Percentiles rank a stretch among this genome's conserved stretches.
Evolutionary conservation across 352 stramenopile species (phyloP).

Genomic region (Globisporangium spiculum): DNA sequence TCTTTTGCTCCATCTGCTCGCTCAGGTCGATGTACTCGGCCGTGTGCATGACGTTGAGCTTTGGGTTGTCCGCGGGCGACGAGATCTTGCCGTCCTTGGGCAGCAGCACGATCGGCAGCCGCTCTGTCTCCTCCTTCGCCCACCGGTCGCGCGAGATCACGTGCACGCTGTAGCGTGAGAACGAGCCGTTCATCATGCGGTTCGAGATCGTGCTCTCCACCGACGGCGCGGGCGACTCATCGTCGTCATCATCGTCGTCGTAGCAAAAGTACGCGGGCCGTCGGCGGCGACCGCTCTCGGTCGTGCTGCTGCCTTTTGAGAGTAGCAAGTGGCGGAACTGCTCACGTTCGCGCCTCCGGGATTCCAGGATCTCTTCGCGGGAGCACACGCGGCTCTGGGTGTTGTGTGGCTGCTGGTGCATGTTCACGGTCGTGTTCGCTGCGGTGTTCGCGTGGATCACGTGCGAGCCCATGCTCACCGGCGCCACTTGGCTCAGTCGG

Average conservation of each 20-base stretch:
- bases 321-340: conserved; percentile 65
- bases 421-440: conserved; percentile 7
- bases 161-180: conserved; percentile 72
- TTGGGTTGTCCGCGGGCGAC: conserved; percentile 74
- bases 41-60: conserved; percentile 66
- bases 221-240: conserved; percentile 43
- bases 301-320: conserved; percentile 21
- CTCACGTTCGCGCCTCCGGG: conserved; percentile 58
- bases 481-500: conserved; percentile 22
- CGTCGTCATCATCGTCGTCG: conserved; percentile 75
- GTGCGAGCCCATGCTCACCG: conserved; percentile 12
- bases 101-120: conserved; percentile 66
- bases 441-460: conserved; percentile 5
- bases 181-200: conserved; percentile 78
- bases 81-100: conserved; percentile 61
- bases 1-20: conserved; percentile 52
- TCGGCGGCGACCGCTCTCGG: conserved; percentile 30
- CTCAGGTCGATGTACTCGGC: conserved; percentile 62
- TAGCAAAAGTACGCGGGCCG: conserved; percentile 48
- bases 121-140: conserved; percentile 65
- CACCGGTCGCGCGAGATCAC: conserved; percentile 72
- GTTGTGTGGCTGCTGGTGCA: conserved; percentile 16
- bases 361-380: conserved; percentile 76
- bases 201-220: conserved; percentile 81
- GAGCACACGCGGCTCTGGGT: conserved; percentile 28